Conservation (phyloP, 257 asterid species). For the Penstemon newberryi region DNA sequence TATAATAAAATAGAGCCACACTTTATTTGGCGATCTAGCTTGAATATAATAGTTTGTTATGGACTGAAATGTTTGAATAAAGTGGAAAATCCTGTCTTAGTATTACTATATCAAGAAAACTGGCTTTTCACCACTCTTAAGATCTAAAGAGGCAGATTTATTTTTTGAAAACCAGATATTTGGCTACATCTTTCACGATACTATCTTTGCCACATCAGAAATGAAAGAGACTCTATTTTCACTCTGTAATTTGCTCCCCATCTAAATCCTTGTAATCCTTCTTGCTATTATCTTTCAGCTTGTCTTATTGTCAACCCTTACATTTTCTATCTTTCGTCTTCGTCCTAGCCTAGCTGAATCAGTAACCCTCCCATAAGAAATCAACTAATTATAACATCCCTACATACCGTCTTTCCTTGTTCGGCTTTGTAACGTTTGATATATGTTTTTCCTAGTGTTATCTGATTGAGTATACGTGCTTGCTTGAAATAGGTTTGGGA, state of each 20-base stretch:
- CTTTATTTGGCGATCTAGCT: background rate
- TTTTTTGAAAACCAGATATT: background rate
- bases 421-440: slow-evolving; percentile 10
- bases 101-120: background rate
- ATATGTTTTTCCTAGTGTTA: background rate
- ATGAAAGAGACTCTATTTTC: background rate
- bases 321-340: slow-evolving; percentile 13
- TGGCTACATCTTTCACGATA: background rate
- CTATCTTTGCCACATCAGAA: background rate
- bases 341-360: slow-evolving; percentile 3
- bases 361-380: slow-evolving; percentile 7
- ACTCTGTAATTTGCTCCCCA: background rate
- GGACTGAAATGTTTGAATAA: background rate
- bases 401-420: slow-evolving; percentile 13
- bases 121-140: background rate
- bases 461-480: slow-evolving; percentile 26
- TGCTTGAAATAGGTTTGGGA: slow-evolving; percentile 71
- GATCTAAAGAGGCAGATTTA: background rate
- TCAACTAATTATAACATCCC: slow-evolving; percentile 6
- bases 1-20: background rate
- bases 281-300: background rate
- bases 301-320: slow-evolving; percentile 3
- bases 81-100: background rate
- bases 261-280: background rate
- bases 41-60: background rate